Percentiles rank a stretch among this genome's conserved stretches.
Evolutionary conservation across 176 grass and related monocot genomes (phyloP).

Genomic region (Tillandsia fasciculata): DNA sequence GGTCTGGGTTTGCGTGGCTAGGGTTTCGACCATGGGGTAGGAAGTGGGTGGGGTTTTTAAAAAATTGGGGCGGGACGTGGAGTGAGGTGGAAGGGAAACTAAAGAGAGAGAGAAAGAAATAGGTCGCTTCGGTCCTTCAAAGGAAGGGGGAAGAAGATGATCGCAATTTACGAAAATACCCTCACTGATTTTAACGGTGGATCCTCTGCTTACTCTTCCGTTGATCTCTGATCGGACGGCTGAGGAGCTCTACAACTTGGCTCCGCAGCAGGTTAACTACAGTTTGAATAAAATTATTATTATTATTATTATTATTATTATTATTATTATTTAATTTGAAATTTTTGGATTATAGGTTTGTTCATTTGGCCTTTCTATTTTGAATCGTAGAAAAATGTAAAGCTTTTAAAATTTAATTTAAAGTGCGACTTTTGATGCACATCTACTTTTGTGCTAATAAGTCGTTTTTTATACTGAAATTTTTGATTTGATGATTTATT

Average conservation of each 20-base stretch:
- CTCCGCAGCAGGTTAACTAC: not conserved
- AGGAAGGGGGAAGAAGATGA: not conserved
- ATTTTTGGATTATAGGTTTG: no score
- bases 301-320: not conserved
- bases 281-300: not conserved
- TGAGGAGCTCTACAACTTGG: not conserved
- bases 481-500: no score
- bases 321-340: not conserved
- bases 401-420: no score
- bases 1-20: not conserved
- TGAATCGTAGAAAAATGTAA: no score
- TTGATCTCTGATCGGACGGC: not conserved
- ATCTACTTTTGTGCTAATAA: no score
- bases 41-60: not conserved
- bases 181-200: not conserved
- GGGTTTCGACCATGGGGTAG: not conserved
- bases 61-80: not conserved
- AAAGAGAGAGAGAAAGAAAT: not conserved
- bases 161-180: not conserved
- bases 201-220: not conserved
- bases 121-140: not conserved
- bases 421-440: no score
- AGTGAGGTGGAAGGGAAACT: not conserved
- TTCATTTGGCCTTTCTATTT: no score
- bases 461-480: no score